Conservation (phyloP, 1,284 basidiomycete genomes). For the Leccinum variabile region DNA sequence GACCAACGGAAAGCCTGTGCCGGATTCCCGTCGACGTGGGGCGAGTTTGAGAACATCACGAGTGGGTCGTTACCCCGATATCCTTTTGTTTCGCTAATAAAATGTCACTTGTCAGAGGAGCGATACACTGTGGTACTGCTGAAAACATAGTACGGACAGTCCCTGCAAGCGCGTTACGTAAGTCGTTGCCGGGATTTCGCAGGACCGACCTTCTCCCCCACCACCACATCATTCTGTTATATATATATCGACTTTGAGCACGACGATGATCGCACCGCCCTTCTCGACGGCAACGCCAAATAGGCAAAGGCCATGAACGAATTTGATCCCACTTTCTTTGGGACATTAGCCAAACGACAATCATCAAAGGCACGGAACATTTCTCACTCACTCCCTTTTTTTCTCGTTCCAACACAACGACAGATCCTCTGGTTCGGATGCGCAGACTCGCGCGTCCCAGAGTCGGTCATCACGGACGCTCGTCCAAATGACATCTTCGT, state of each 20-base stretch:
- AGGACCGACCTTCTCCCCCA: no score
- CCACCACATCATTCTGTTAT: no score
- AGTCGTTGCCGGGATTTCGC: no score
- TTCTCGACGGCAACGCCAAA: constrained; percentile 56
- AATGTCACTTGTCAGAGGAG: constrained; percentile 15
- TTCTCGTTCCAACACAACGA: not conserved
- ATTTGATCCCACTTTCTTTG: constrained; percentile 66
- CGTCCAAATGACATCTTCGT: constrained; percentile 72
- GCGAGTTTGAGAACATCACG: constrained; percentile 32
- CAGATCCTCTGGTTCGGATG: constrained; percentile 77
- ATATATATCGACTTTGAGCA: no score
- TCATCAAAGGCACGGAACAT: constrained; percentile 58
- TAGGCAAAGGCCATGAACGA: constrained; percentile 61
- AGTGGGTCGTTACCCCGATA: constrained; percentile 10
- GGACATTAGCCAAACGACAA: constrained; percentile 63
- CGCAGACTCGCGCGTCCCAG: constrained; percentile 68
- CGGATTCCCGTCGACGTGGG: constrained; percentile 20
- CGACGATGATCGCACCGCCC: constrained; percentile 2
- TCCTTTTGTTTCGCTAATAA: no score
- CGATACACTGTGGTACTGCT: constrained; percentile 26
- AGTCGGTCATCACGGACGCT: constrained; percentile 51
- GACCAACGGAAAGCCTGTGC: constrained; percentile 20
- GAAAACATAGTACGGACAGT: constrained; percentile 20
- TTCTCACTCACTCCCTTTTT: not conserved
- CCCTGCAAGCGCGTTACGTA: no score